A percentile compares a stretch with the other conserved stretches of the same genome.
Evolutionary conservation across 768 basidiomycete species (phyloP).

Genomic region (Tricholoma terreum): DNA sequence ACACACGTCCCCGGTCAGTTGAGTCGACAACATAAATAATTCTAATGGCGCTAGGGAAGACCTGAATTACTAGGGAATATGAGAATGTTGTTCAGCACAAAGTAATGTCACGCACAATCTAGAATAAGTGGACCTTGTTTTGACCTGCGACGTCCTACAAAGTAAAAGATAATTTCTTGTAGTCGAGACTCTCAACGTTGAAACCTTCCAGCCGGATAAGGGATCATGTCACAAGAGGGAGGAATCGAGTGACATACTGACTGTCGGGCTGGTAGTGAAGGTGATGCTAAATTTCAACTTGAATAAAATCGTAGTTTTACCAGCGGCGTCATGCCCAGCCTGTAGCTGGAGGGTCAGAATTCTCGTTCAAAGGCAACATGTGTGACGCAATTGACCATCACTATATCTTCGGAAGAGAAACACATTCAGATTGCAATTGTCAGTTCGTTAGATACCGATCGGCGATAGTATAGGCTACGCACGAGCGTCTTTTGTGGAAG

Average conservation of each 20-base stretch:
- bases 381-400: slow-evolving; percentile 75
- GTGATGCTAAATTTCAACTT: slow-evolving; percentile 99
- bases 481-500: slow-evolving; percentile 99
- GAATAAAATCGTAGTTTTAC: slow-evolving; percentile 97
- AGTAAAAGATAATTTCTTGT: slow-evolving; percentile 99
- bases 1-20: slow-evolving; percentile 98
- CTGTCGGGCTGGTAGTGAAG: slow-evolving; percentile 99
- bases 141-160: slow-evolving; percentile 99
- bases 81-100: slow-evolving; percentile 18
- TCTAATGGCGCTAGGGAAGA: slow-evolving; percentile 99
- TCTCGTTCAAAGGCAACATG: slow-evolving; percentile 69
- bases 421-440: slow-evolving; percentile 27
- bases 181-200: slow-evolving; percentile 99
- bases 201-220: slow-evolving; percentile 61
- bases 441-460: slow-evolving; percentile 38
- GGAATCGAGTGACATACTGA: slow-evolving; percentile 59
- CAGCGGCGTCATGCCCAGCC: slow-evolving; percentile 97
- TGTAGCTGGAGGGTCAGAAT: slow-evolving; percentile 24
- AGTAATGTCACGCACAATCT: slow-evolving; percentile 76
- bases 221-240: slow-evolving; percentile 10
- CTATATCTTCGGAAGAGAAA: slow-evolving; percentile 67
- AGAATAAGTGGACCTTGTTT: slow-evolving; percentile 98
- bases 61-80: slow-evolving; percentile 46
- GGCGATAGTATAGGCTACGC: too few relatives aligned
- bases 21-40: slow-evolving; percentile 99